These are phyloP conservation scores for Sphenostylis stenocarpa DNA, from an alignment of 306 rosid species.

Conservation along the genomic window DNA sequence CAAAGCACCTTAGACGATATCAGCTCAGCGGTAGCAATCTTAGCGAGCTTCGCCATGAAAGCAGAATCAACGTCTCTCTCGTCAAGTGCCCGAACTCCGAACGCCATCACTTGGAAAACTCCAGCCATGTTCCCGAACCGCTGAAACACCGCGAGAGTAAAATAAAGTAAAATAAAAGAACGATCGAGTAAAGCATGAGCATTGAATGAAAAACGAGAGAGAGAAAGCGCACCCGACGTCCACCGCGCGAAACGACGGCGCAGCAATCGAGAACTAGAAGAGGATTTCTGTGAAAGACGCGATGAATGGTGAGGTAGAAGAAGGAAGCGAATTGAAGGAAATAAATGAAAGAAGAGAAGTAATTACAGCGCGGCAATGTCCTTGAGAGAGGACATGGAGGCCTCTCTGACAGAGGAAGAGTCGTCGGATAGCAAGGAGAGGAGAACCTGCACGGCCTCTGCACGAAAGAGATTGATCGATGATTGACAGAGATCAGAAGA, in stretches of 20 bases:
- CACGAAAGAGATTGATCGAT: background rate
- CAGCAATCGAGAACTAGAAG: conserved; percentile 87
- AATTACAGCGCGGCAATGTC: conserved; percentile 72
- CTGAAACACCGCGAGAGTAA: conserved; percentile 38
- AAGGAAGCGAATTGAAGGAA: conserved; percentile 1
- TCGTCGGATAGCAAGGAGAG: conserved; percentile 82
- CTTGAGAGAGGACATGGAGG: conserved; percentile 83
- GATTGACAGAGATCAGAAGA: conserved; percentile 23
- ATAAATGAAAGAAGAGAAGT: background rate
- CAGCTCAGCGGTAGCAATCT: conserved; percentile 88
- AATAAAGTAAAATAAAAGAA: background rate
- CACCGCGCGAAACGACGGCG: conserved; percentile 79
- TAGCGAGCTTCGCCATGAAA: conserved; percentile 85
- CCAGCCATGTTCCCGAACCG: conserved; percentile 97
- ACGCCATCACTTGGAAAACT: conserved; percentile 89
- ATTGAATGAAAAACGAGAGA: background rate
- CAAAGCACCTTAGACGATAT: conserved; percentile 83
- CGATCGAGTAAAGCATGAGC: background rate
- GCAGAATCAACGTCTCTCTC: conserved; percentile 61
- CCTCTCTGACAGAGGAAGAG: conserved; percentile 69
- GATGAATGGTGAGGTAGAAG: background rate
- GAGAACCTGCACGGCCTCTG: conserved; percentile 92
- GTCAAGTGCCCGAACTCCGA: conserved; percentile 77
- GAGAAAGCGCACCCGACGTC: conserved; percentile 67
- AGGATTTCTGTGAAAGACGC: conserved; percentile 54